Evolutionary conservation across 345 rosid genomes (phyloP).

Genomic region (Kandelia obovata): DNA sequence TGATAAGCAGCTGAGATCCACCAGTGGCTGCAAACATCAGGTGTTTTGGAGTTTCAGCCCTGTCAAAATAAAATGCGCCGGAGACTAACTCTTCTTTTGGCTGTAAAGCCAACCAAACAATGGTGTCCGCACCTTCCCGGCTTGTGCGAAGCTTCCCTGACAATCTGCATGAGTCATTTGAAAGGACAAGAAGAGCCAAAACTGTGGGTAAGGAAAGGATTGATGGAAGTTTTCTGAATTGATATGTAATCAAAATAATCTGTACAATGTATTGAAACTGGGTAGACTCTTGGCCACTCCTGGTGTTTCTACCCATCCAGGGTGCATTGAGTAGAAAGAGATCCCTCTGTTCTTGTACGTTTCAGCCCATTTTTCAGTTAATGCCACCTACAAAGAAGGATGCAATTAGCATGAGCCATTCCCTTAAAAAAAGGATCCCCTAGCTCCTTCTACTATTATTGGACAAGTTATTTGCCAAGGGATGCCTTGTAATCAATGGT

Average conservation of each 20-base stretch:
- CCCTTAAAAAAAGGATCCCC: background rate
- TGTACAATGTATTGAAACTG: slow-evolving; percentile 49
- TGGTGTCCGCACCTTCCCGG: slow-evolving; percentile 84
- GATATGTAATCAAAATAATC: background rate
- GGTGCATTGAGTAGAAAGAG: slow-evolving; percentile 89
- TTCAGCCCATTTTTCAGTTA: slow-evolving; percentile 78
- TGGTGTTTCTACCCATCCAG: slow-evolving; percentile 93
- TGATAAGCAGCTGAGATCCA: slow-evolving; percentile 47
- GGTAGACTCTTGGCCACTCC: slow-evolving; percentile 77
- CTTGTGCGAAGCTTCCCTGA: slow-evolving; percentile 74
- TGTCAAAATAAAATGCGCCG: slow-evolving; percentile 79
- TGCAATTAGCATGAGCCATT: background rate
- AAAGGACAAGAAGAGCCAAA: background rate
- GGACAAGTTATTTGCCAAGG: too few relatives aligned
- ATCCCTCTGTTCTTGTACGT: slow-evolving; percentile 64
- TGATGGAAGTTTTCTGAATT: background rate
- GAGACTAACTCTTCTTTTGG: slow-evolving; percentile 69
- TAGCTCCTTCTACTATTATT: background rate
- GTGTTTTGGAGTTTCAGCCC: slow-evolving; percentile 79
- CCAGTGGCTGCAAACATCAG: slow-evolving; percentile 62
- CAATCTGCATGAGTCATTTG: slow-evolving; percentile 35
- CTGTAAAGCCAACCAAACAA: slow-evolving; percentile 77
- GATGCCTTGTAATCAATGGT: too few relatives aligned
- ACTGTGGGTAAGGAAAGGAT: background rate
- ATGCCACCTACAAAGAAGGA: slow-evolving; percentile 51